These are phyloP conservation scores for Boletus rex-veris DNA, from an alignment of 768 basidiomycete species.

Conservation along the genomic window DNA sequence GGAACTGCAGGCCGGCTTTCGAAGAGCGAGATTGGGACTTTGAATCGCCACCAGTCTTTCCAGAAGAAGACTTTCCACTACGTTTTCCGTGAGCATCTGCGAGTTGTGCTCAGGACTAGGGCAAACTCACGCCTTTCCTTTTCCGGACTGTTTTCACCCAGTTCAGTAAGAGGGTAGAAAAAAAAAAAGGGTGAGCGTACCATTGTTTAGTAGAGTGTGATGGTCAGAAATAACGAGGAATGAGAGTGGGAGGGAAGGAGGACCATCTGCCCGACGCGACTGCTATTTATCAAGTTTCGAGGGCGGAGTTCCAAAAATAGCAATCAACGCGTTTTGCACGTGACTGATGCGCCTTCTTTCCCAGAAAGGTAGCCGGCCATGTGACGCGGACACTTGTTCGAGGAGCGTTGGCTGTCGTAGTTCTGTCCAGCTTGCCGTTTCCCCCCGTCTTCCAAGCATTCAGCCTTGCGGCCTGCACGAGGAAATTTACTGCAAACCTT, in stretches of 20 bases:
- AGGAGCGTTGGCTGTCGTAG: not conserved
- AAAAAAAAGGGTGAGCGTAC: constrained; percentile 16
- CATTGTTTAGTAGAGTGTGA: constrained; percentile 27
- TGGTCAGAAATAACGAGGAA: constrained; percentile 12
- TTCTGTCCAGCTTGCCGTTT: constrained; percentile 9
- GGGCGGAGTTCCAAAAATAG: constrained; percentile 31
- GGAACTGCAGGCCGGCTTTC: constrained; percentile 65
- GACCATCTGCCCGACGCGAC: constrained; percentile 20
- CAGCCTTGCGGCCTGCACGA: constrained; percentile 34
- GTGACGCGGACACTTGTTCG: constrained; percentile 19
- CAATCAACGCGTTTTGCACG: constrained; percentile 35
- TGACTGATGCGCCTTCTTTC: constrained; percentile 28
- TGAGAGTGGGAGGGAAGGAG: constrained; percentile 14
- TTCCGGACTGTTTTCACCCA: constrained; percentile 42
- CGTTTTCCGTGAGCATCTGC: not conserved
- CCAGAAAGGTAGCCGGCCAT: constrained; percentile 19
- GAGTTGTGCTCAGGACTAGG: not conserved
- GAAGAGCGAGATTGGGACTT: constrained; percentile 68
- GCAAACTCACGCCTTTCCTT: constrained; percentile 48
- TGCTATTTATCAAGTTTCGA: constrained; percentile 29
- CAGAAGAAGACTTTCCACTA: constrained; percentile 46
- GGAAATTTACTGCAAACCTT: constrained; percentile 21
- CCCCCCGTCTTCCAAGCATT: constrained; percentile 1
- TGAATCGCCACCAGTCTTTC: constrained; percentile 46
- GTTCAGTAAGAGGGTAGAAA: constrained; percentile 6